A percentile compares a stretch with the other conserved stretches of the same genome.
These are phyloP conservation scores for Raffaelea ambrosiae DNA, from an alignment of 2,329 filamentous ascomycete genomes.

Conservation along the genomic window DNA sequence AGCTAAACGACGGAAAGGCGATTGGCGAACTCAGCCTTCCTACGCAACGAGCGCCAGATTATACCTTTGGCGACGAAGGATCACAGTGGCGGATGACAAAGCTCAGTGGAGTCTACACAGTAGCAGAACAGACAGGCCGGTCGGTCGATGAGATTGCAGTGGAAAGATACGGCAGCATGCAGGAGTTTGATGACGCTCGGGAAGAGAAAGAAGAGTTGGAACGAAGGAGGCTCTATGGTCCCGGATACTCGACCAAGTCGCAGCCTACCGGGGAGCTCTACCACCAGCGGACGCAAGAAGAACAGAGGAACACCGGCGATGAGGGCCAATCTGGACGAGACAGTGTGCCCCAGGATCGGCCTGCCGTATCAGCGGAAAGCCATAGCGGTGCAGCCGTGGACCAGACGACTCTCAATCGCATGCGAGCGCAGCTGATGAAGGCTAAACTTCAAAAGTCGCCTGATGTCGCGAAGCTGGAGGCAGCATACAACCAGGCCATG, in stretches of 20 bases:
- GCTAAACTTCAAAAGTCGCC: constrained; percentile 76
- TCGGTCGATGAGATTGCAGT: constrained; percentile 73
- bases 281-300: constrained; percentile 48
- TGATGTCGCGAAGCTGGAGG: constrained; percentile 68
- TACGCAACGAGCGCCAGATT: constrained; percentile 54
- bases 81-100: constrained; percentile 97
- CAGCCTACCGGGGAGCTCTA: constrained; percentile 85
- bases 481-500: constrained; percentile 71
- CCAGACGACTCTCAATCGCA: constrained; percentile 73
- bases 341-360: too few relatives aligned
- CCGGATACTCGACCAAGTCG: constrained; percentile 74
- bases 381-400: constrained; percentile 48
- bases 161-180: constrained; percentile 71
- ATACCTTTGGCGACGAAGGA: constrained; percentile 81
- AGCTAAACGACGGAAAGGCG: constrained; percentile 47
- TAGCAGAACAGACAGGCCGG: constrained; percentile 65
- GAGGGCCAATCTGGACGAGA: constrained; percentile 5
- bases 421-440: constrained; percentile 94
- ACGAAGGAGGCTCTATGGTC: constrained; percentile 70
- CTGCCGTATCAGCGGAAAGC: background rate
- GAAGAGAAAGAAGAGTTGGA: constrained; percentile 93
- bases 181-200: constrained; percentile 82
- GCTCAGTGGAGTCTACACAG: constrained; percentile 73
- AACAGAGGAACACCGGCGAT: background rate
- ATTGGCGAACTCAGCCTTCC: constrained; percentile 44